A percentile compares a stretch with the other conserved stretches of the same genome.
These are phyloP conservation scores for Cladosporium sp. DNA, from an alignment of 2,329 filamentous ascomycete species.

Conservation along the genomic window DNA sequence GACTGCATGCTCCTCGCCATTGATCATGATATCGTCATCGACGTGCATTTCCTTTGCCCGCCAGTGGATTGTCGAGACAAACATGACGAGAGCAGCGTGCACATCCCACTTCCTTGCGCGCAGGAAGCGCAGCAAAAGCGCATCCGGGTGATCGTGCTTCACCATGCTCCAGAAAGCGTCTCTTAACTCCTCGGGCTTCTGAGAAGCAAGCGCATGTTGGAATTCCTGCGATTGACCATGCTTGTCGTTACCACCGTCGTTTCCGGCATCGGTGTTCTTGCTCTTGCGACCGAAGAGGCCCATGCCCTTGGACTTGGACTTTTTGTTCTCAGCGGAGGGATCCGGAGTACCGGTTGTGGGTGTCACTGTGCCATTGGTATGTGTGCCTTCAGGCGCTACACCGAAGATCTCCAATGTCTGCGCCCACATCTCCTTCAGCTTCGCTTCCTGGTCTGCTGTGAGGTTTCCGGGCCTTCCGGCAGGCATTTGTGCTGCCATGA, in stretches of 20 bases:
- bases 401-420: constrained; percentile 72
- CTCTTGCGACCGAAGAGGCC: constrained; percentile 4
- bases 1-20: constrained; percentile 67
- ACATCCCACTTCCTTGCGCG: constrained; percentile 95
- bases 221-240: constrained; percentile 87
- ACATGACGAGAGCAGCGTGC: constrained; percentile 87
- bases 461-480: constrained; percentile 80
- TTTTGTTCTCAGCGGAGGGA: constrained; percentile 45
- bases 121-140: constrained; percentile 74
- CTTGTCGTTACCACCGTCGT: constrained; percentile 69
- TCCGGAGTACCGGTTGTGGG: constrained; percentile 24
- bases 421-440: constrained; percentile 82
- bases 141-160: constrained; percentile 92
- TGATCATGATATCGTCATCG: constrained; percentile 78
- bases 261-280: constrained; percentile 33
- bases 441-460: constrained; percentile 82
- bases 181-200: constrained; percentile 73
- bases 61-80: constrained; percentile 93
- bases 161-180: constrained; percentile 87
- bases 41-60: constrained; percentile 77
- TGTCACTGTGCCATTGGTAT: constrained; percentile 18
- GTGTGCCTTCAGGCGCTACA: constrained; percentile 36
- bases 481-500: constrained; percentile 28
- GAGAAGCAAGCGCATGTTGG: constrained; percentile 71
- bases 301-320: constrained; percentile 45